These are phyloP conservation scores for Gremmenia infestans DNA, from an alignment of 2,329 filamentous ascomycete genomes.

Conservation along the genomic window DNA sequence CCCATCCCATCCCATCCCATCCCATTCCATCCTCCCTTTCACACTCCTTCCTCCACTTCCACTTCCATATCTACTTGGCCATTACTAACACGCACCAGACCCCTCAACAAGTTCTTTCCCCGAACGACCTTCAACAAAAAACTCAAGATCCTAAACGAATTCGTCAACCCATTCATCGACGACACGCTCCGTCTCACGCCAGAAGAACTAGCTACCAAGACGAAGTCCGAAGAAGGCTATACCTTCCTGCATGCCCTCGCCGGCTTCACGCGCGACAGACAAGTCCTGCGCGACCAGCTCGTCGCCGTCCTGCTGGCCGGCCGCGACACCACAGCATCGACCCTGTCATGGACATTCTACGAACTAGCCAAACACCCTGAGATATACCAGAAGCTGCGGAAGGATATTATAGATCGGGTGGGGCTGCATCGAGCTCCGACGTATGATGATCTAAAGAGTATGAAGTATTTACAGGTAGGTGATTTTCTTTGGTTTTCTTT, in stretches of 20 bases:
- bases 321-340: constrained; percentile 79
- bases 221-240: constrained; percentile 66
- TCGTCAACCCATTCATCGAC: constrained; percentile 75
- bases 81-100: constrained; percentile 35
- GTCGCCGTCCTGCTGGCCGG: constrained; percentile 79
- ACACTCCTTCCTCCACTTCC: neutral
- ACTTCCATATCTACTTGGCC: neutral
- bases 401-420: constrained; percentile 64
- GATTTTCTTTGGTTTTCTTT: neutral
- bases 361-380: constrained; percentile 70
- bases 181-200: constrained; percentile 62
- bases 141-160: constrained; percentile 66
- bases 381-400: constrained; percentile 61
- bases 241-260: constrained; percentile 86
- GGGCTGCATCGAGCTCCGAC: constrained; percentile 60
- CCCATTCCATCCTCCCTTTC: constrained; percentile 11
- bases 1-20: too few relatives aligned
- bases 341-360: constrained; percentile 77
- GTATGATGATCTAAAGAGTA: constrained; percentile 77
- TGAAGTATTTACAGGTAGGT: constrained; percentile 66
- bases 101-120: constrained; percentile 59
- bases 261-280: constrained; percentile 66
- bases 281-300: constrained; percentile 77
- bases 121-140: constrained; percentile 57
- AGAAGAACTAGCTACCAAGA: constrained; percentile 68